Evolutionary conservation across 768 basidiomycete species (phyloP), one percentile per base, ranked within the genome.

Genomic region (Boletus reticuloceps): DNA sequence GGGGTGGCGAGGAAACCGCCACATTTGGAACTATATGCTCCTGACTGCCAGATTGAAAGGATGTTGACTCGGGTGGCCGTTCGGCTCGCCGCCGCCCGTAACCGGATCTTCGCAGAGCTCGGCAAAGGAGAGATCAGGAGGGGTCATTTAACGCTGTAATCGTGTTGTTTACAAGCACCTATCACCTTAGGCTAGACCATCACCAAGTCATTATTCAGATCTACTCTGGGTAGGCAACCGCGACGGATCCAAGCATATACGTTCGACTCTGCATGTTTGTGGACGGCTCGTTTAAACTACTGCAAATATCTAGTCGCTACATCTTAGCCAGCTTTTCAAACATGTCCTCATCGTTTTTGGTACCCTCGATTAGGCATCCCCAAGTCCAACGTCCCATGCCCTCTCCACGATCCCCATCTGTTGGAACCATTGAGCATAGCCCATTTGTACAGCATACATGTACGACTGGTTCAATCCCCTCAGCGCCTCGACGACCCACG

Each of bases 21-120:
- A 2, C 78, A 83, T 46, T 70, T 89, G 25, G 86, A 97, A 67
- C 79, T 98, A 14, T 86, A 94, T 69, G 94, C 90, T 17, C 84
- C 90, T 0, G 74, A 84, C 48, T 64, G 74, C 86, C 2, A 90
- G 89, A 1, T 72, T 73, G 94, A 97, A 77, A 83, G 83, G 72
- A 66, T 97, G 60, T 74, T 98, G 38, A 88, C 90, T 0, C 88
- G 88, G 74, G 94, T 75, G 0, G 95, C 93, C 2, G 74, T 97
- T 31, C 79, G 95, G 22, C 83, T 96, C 22, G 95, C 94, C 2
- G 91, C 84, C 0, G 71, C 90, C 12, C 72, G 97, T 59, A 97
- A 97, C 64, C 84, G 79, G 64, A 73, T 94, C 14, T 89, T 90
- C 50, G 59, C 62, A 20, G 68, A 67, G n/a, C 27, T 22, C 1